Evolutionary conservation across 176 grass and related monocot species (phyloP).

Genomic region (Stipa capillata): DNA sequence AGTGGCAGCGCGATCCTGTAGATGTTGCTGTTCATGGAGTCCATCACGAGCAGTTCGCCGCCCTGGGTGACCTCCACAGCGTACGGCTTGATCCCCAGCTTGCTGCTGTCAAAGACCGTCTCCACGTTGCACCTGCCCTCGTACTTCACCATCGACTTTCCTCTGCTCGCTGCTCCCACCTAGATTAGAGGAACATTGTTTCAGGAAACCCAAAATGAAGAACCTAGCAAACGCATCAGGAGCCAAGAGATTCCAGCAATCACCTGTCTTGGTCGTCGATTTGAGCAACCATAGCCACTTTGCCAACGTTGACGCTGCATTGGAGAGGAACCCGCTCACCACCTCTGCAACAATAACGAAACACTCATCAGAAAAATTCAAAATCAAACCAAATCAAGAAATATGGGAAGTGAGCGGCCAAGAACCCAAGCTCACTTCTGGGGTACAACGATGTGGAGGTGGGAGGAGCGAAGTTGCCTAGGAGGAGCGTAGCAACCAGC

Average conservation of each 20-base stretch:
- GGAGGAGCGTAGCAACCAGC: slow-evolving; percentile 23
- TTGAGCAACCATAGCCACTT: slow-evolving; percentile 68
- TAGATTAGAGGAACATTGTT: neutral
- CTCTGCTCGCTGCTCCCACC: slow-evolving; percentile 30
- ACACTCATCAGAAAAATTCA: neutral
- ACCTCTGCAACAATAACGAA: slow-evolving; percentile 36
- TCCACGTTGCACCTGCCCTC: slow-evolving; percentile 82
- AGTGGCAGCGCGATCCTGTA: too few species aligned
- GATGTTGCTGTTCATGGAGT: too few species aligned
- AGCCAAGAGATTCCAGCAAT: too few species aligned
- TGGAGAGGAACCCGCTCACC: slow-evolving; percentile 57
- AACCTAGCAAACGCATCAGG: neutral
- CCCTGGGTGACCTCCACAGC: too few species aligned
- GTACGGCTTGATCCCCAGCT: too few species aligned
- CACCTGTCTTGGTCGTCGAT: too few species aligned
- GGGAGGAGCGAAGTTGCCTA: neutral
- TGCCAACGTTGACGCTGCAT: slow-evolving; percentile 38
- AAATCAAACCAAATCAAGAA: neutral
- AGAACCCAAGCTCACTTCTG: neutral
- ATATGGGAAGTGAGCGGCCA: neutral
- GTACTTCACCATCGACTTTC: slow-evolving; percentile 72
- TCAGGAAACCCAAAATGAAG: slow-evolving; percentile 1
- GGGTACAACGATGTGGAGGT: slow-evolving; percentile 37
- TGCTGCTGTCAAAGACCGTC: slow-evolving; percentile 87
- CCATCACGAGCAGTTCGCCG: too few species aligned